These are phyloP conservation scores for Eucalyptus curtisii DNA, from an alignment of 345 rosid genomes.

Conservation along the genomic window DNA sequence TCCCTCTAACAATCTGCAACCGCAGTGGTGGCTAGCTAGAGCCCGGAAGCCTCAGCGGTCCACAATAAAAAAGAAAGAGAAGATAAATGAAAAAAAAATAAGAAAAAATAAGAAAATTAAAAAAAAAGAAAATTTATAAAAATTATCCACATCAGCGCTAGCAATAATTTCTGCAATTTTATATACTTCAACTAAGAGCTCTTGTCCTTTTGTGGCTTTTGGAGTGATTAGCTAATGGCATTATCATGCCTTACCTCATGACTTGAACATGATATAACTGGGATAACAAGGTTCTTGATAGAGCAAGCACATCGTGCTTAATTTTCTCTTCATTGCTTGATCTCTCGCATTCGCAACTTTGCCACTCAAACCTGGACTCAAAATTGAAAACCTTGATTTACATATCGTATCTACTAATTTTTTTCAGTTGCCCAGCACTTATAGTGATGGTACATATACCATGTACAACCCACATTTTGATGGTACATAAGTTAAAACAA, in stretches of 20 bases:
- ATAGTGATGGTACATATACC: neutral
- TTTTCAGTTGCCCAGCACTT: neutral
- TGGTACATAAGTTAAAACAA: neutral
- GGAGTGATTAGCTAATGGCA: neutral
- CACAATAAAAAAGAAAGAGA: neutral
- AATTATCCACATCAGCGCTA: accelerated
- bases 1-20: neutral
- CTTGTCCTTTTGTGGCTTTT: neutral
- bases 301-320: neutral
- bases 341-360: neutral
- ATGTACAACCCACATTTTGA: neutral
- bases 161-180: neutral
- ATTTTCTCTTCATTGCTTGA: neutral
- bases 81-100: neutral
- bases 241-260: neutral
- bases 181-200: neutral
- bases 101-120: neutral
- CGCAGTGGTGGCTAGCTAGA: neutral
- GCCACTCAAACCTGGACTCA: neutral
- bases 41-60: neutral
- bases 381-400: neutral
- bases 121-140: neutral
- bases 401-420: neutral
- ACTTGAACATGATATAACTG: neutral
- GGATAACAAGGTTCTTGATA: neutral